phyloP scores from a whole-genome alignment of 768 basidiomycete genomes.

The Suillus paluster region DNA sequence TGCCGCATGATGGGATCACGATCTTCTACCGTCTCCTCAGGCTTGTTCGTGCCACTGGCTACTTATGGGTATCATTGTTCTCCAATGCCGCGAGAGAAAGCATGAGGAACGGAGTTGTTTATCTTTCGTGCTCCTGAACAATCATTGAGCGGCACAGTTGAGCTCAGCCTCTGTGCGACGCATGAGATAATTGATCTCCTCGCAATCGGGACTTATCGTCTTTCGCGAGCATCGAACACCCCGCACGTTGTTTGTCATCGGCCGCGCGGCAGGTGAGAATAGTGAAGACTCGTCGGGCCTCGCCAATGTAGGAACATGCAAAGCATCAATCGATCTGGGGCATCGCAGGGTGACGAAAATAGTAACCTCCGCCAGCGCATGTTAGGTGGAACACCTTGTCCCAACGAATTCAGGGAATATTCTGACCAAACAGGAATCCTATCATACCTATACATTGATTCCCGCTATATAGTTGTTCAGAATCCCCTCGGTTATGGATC shows the following conservation, averaged over 20 bases:
- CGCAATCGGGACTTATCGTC: no score
- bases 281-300: background rate
- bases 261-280: no score
- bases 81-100: background rate
- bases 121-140: background rate
- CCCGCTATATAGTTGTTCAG: no score
- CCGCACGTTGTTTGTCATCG: background rate
- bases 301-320: background rate
- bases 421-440: no score
- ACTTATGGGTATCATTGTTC: background rate
- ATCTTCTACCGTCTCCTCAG: background rate
- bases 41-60: background rate
- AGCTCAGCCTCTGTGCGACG: no score
- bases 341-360: no score
- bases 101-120: background rate
- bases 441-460: no score
- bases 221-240: background rate
- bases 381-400: background rate
- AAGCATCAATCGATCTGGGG: background rate
- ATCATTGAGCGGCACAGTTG: background rate
- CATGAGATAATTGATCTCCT: no score
- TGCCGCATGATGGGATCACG: background rate
- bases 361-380: no score
- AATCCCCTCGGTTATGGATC: no score
- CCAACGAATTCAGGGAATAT: no score